Evolutionary conservation across 768 basidiomycete genomes (phyloP), one percentile per base, ranked within the genome.

Genomic region (Mycena capillaripes): DNA sequence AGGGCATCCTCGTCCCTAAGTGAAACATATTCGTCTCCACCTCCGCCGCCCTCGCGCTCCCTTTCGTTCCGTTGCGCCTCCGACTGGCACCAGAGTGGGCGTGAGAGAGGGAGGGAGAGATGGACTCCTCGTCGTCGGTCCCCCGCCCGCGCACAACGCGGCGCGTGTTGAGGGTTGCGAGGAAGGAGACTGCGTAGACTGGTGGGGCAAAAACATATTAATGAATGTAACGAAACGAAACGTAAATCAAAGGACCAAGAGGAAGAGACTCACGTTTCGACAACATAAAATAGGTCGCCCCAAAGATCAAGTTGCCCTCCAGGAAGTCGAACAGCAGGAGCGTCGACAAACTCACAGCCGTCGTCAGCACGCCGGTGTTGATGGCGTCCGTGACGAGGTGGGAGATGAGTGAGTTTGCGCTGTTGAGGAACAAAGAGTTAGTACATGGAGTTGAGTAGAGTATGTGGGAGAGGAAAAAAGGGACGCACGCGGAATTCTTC

Each of bases 191-290:
- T 1, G 80, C 85, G 71, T 88, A 88, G 9, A 87, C 86, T 88
- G 63, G 23, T 36, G 25, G 66, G 36, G 38, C 11, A 12, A 38
- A 23, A 14, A 17, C 46, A 59, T 50, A 86, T 89, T 71, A 92
- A 91, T 23, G 91, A 90, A 90, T 66, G 29, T 55, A 36, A 36
- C 6, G 34, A 36, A 12, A 36, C 56, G 57, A 79, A 90, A 73
- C 77, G 92, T 91, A 74, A 82, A 93, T 93, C 79, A 88, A 90
- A n/a, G n/a, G n/a, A n/a, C n/a, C n/a, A n/a, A n/a, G n/a, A n/a
- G n/a, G n/a, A n/a, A n/a, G n/a, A n/a, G n/a, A n/a, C n/a, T n/a
- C n/a, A n/a, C n/a, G n/a, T n/a, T n/a, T n/a, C n/a, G n/a, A n/a
- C n/a, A n/a, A n/a, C n/a, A n/a, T n/a, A n/a, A n/a, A n/a, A n/a